Evolutionary conservation across 2,329 filamentous ascomycete species (phyloP).

Genomic region (Alternaria postmessia): DNA sequence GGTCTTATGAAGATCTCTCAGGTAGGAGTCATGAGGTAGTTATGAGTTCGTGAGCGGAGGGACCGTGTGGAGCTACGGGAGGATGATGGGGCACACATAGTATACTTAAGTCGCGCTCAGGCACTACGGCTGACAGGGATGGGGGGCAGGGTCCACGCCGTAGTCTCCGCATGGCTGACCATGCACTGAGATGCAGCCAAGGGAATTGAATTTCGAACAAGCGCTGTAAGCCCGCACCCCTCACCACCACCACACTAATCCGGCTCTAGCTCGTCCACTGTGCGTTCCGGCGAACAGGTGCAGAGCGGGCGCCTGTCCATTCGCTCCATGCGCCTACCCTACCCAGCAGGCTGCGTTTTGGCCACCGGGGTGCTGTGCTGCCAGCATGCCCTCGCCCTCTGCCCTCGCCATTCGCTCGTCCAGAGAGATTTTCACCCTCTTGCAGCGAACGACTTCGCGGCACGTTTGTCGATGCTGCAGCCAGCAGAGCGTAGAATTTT

Average conservation of each 20-base stretch:
- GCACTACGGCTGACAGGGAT: constrained; percentile 23
- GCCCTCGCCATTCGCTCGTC: constrained; percentile 23
- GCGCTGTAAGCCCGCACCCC: constrained; percentile 34
- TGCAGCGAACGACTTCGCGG: constrained; percentile 5
- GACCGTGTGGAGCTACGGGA: constrained; percentile 38
- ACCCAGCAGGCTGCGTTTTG: constrained; percentile 16
- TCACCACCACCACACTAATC: constrained; percentile 15
- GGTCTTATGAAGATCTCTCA: constrained; percentile 8
- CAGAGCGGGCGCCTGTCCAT: constrained; percentile 21
- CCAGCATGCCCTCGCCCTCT: constrained; percentile 17
- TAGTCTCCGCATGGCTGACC: constrained; percentile 8
- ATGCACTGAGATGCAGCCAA: constrained; percentile 22
- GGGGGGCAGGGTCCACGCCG: constrained; percentile 28
- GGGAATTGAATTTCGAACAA: constrained; percentile 22
- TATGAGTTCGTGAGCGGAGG: constrained; percentile 30
- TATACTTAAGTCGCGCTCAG: constrained; percentile 40
- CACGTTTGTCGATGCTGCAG: constrained; percentile 14
- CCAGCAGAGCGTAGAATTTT: constrained; percentile 7
- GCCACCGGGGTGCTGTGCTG: constrained; percentile 26
- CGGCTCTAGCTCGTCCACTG: constrained; percentile 18
- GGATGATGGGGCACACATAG: constrained; percentile 30
- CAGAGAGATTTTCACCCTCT: not conserved
- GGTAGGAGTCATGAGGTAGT: constrained; percentile 31
- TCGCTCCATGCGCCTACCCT: constrained; percentile 16
- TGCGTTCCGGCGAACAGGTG: constrained; percentile 32